Percentiles rank a stretch among this genome's conserved stretches.
phyloP scores from a whole-genome alignment of 441 rosid genomes.

The Brassica hybrid region DNA sequence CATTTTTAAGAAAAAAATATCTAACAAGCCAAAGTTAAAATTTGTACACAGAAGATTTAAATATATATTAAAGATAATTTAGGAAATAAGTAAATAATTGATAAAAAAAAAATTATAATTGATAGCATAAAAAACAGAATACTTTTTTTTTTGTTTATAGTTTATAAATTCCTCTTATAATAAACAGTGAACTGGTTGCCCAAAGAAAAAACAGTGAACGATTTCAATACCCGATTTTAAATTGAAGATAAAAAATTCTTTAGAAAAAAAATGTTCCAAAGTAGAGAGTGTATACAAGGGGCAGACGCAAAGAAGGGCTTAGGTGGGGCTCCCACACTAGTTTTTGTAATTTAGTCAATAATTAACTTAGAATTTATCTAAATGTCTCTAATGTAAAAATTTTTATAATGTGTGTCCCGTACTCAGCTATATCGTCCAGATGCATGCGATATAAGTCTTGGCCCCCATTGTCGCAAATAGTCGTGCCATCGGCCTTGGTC shows the following conservation, averaged over 20 bases:
- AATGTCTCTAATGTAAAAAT: neutral
- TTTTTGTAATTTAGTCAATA: neutral
- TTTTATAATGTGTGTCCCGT: neutral
- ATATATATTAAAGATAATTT: neutral
- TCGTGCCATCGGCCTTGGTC: slow-evolving; percentile 17
- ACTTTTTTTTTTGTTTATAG: neutral
- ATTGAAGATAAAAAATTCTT: neutral
- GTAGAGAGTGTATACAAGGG: neutral
- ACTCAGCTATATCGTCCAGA: neutral
- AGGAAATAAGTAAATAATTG: neutral
- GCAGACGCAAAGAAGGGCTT: neutral
- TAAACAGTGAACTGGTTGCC: no score
- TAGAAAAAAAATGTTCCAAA: neutral
- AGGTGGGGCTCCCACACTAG: neutral
- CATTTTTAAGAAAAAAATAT: neutral
- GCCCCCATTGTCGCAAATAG: slow-evolving; percentile 29
- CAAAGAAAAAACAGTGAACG: neutral
- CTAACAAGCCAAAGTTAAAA: neutral
- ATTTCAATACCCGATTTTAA: neutral
- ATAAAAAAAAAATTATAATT: neutral
- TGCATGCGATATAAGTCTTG: slow-evolving; percentile 19
- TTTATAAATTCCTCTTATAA: neutral
- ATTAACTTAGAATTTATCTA: neutral
- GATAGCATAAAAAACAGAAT: neutral
- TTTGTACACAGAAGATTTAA: neutral